Base-by-base conservation (phyloP, 2,329 filamentous ascomycete species). In the Aspergillus carbonarius region DNA sequence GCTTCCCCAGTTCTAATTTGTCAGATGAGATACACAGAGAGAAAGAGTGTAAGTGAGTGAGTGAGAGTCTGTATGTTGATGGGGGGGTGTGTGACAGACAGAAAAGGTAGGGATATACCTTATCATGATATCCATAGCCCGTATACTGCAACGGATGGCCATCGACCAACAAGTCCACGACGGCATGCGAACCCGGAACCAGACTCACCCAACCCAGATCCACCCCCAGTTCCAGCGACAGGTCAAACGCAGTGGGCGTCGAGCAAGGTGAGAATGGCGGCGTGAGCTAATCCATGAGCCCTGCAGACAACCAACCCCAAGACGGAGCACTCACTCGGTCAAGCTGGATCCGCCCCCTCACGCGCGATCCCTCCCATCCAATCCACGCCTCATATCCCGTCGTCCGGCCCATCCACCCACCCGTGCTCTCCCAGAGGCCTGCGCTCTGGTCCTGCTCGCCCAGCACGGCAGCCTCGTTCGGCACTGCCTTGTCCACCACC, bases 51-150 rank as follows among this genome's bases (percentile, higher is more conserved):
- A n/a, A n/a, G n/a, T n/a, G n/a, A n/a, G n/a, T n/a, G n/a, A n/a
- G n/a, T n/a, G n/a, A n/a, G n/a, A n/a, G n/a, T n/a, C n/a, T n/a
- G n/a, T n/a, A n/a, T n/a, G n/a, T n/a, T n/a, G n/a, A n/a, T n/a
- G n/a, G n/a, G n/a, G n/a, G n/a, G n/a, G n/a, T n/a, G n/a, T n/a
- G n/a, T n/a, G n/a, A n/a, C n/a, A n/a, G n/a, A n/a, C n/a, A n/a
- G n/a, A n/a, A n/a, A n/a, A n/a, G n/a, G n/a, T n/a, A n/a, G n/a
- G n/a, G n/a, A n/a, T n/a, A n/a, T 59, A 74, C 74, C 66, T 79
- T 81, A 60, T 81, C 79, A 62, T 81, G 79, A 62, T 81, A 81
- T 1, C 72, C 79, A 1, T 69, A 54, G 1, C 79, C 78, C 5
- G 66, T 63, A 59, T 78, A 79, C 5, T 56, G 55, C 15, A 78